A percentile compares a stretch with the other conserved stretches of the same genome.
Evolutionary conservation across 2,329 filamentous ascomycete genomes (phyloP).

Genomic region (Colletotrichum liaoningense): DNA sequence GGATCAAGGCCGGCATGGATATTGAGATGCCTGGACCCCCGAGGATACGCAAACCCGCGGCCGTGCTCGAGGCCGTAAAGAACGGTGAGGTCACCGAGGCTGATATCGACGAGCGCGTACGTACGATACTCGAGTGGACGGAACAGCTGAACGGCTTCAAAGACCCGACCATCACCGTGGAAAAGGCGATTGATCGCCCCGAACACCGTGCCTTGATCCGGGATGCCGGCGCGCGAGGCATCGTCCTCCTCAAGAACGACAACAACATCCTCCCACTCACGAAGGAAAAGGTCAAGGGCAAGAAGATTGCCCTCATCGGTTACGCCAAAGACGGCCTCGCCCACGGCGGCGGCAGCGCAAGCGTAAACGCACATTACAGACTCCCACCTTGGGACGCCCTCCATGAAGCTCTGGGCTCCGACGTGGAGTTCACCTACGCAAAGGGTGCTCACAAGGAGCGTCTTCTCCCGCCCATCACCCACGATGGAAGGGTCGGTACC

Average conservation of each 20-base stretch:
- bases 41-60: constrained; percentile 39
- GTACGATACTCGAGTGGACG: constrained; percentile 46
- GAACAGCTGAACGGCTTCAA: constrained; percentile 46
- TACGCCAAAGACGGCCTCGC: constrained; percentile 56
- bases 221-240: constrained; percentile 67
- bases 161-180: constrained; percentile 47
- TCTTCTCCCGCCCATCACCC: constrained; percentile 39
- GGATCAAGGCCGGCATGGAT: constrained; percentile 80
- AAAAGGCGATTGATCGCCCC: constrained; percentile 53
- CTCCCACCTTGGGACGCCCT: constrained; percentile 68
- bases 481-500: constrained; percentile 38
- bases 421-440: constrained; percentile 54
- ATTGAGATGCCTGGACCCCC: constrained; percentile 67
- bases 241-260: constrained; percentile 79
- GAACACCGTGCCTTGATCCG: constrained; percentile 67
- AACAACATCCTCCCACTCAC: constrained; percentile 67
- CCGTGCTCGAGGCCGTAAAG: constrained; percentile 40
- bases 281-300: constrained; percentile 56
- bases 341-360: constrained; percentile 42
- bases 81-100: constrained; percentile 38
- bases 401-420: constrained; percentile 65
- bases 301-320: constrained; percentile 35
- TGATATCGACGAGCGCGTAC: constrained; percentile 39
- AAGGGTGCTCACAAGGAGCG: constrained; percentile 36
- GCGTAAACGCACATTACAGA: constrained; percentile 57